Percentiles rank a stretch among this genome's conserved stretches.
Evolutionary conservation across 2,329 filamentous ascomycete genomes (phyloP).

Genomic region (Celoporthe dispersa): DNA sequence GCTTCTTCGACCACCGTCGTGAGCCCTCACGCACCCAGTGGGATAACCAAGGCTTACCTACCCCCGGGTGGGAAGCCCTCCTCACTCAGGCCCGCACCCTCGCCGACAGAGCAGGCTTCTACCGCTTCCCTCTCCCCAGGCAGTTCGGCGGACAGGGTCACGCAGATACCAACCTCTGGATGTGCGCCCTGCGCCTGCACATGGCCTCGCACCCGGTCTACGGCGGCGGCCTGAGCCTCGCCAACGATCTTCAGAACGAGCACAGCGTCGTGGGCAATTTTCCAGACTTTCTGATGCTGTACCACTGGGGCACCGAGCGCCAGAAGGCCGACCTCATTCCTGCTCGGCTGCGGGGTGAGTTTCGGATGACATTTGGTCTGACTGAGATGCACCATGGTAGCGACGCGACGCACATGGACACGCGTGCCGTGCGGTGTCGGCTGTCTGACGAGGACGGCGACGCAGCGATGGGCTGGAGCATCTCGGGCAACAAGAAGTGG

Average conservation of each 20-base stretch:
- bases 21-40: conserved; percentile 66
- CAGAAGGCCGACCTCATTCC: conserved; percentile 60
- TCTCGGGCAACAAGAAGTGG: conserved; percentile 67
- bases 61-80: conserved; percentile 62
- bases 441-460: conserved; percentile 35
- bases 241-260: conserved; percentile 68
- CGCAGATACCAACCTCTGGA: conserved; percentile 61
- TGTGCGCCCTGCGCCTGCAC: conserved; percentile 65
- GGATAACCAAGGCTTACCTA: conserved; percentile 60
- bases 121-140: conserved; percentile 59
- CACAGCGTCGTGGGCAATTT: conserved; percentile 67
- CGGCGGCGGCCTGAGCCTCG: conserved; percentile 57
- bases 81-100: conserved; percentile 52
- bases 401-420: conserved; percentile 67
- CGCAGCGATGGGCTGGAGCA: conserved; percentile 52
- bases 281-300: conserved; percentile 64
- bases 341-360: conserved; percentile 55
- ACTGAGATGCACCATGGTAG: conserved; percentile 66
- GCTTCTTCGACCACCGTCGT: conserved; percentile 69
- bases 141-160: conserved; percentile 44
- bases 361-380: conserved; percentile 63
- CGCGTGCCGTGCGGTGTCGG: conserved; percentile 50
- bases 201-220: conserved; percentile 55
- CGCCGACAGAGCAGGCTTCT: conserved; percentile 65
- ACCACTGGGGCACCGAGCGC: conserved; percentile 59